Conservation (phyloP, 768 basidiomycete species). For the Exsudoporus frostii region DNA sequence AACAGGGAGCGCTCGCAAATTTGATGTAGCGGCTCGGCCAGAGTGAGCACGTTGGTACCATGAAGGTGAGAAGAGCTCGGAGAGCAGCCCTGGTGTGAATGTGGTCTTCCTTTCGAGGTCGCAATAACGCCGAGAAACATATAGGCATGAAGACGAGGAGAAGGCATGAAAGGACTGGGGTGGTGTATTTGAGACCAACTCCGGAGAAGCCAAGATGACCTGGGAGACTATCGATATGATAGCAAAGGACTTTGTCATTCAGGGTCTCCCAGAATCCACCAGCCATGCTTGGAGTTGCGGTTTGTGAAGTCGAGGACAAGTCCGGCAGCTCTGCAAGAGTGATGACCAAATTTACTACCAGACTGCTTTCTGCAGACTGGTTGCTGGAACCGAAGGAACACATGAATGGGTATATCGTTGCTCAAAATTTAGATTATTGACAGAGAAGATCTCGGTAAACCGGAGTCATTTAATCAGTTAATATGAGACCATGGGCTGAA, state of each 20-base stretch:
- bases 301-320: background rate
- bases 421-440: background rate
- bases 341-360: too few species aligned
- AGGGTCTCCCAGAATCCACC: conserved; percentile 4
- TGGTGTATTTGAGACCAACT: background rate
- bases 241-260: background rate
- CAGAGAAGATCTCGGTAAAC: background rate
- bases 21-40: conserved; percentile 40
- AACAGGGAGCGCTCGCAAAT: conserved; percentile 26
- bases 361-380: too few species aligned
- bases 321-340: too few species aligned
- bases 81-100: conserved; percentile 21
- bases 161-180: conserved; percentile 2
- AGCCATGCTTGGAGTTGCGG: conserved; percentile 3
- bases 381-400: too few species aligned
- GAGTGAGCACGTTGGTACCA: conserved; percentile 44
- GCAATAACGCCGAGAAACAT: conserved; percentile 8
- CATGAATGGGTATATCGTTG: background rate
- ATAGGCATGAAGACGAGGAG: conserved; percentile 5
- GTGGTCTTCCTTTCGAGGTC: conserved; percentile 7
- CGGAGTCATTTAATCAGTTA: too few species aligned
- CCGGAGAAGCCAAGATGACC: background rate
- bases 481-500: background rate
- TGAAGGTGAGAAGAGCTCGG: conserved; percentile 39
- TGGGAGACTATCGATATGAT: background rate